Evolutionary conservation across 2,329 filamentous ascomycete species (phyloP), one percentile per base, ranked within the genome.

Genomic region (Elsinoe batatas): DNA sequence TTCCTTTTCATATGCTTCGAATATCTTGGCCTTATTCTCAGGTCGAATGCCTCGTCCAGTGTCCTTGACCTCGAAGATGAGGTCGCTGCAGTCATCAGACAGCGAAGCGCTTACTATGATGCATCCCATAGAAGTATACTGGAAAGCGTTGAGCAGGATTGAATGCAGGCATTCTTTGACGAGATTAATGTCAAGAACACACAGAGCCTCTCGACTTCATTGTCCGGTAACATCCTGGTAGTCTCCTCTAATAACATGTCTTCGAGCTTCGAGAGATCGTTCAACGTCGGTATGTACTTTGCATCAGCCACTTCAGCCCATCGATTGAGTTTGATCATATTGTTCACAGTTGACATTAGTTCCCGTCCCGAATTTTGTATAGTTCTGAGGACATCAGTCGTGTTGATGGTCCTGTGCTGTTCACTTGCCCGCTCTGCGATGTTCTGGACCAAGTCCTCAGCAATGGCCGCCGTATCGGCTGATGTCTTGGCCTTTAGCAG

Each of bases 321-420:
- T 7, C 69, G 63, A 43, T 70, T 70, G 15, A 71, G 59, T 1
- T 70, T 75, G 32, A 76, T 69, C 60, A 76, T 69, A 49, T 66
- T 74, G 49, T 76, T 76, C 32, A 75, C 70, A 0, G 70, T 75
- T 1, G 69, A 70, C 56, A 74, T 74, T 2, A 76, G 62, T 17
- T 74, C 71, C n/a, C 65, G 65, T 0, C 71, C 73, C 1, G 72
- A 71, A 0, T 65, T 64, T 32, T 65, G 68, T 33, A 75, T 75
- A 0, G 70, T 70, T 13, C 59, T 59, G 17, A 70, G 64, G 20
- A 69, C 68, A 5, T 61, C 35, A 0, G 54, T 47, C 3, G 65
- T 64, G 1, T 60, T 61, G 3, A 56, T 5, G 2, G 22, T 37
- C 17, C 43, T 53, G 2, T 22, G 20, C 3, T 74, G 71, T 13